Evolutionary conservation across 495 filamentous ascomycete genomes (phyloP).

Genomic region (Achaetomiella virescens): DNA sequence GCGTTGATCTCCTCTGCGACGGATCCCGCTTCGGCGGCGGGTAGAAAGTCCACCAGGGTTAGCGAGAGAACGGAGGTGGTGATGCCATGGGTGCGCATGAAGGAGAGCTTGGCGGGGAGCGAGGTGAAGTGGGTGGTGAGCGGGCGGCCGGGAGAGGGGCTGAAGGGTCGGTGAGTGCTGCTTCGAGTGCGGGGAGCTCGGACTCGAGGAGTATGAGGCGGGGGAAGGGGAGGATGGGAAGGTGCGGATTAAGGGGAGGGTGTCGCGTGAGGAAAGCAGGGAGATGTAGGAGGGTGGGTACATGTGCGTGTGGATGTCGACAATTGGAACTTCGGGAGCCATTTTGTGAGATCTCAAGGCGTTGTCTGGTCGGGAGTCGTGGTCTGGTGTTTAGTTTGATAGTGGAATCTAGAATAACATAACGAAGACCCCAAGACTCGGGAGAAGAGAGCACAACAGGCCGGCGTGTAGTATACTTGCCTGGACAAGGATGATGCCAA

Average conservation of each 20-base stretch:
- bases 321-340: constrained; percentile 31
- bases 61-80: constrained; percentile 78
- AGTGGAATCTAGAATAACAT: not conserved
- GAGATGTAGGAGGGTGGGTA: constrained; percentile 80
- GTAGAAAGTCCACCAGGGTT: constrained; percentile 91
- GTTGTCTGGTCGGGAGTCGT: not conserved
- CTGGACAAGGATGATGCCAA: not conserved
- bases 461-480: not conserved
- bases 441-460: not conserved
- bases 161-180: constrained; percentile 27
- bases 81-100: constrained; percentile 83
- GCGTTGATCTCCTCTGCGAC: constrained; percentile 66
- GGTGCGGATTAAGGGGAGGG: constrained; percentile 74
- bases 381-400: not conserved
- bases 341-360: not conserved
- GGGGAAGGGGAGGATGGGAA: constrained; percentile 53
- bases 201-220: constrained; percentile 76
- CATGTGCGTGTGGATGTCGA: constrained; percentile 94
- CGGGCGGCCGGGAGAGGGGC: constrained; percentile 56
- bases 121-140: constrained; percentile 70
- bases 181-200: constrained; percentile 54
- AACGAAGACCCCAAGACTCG: not conserved
- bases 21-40: constrained; percentile 50
- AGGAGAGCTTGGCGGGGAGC: constrained; percentile 65
- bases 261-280: constrained; percentile 67